phyloP scores from a whole-genome alignment of 306 rosid species.

The Phaseolus lunatus region DNA sequence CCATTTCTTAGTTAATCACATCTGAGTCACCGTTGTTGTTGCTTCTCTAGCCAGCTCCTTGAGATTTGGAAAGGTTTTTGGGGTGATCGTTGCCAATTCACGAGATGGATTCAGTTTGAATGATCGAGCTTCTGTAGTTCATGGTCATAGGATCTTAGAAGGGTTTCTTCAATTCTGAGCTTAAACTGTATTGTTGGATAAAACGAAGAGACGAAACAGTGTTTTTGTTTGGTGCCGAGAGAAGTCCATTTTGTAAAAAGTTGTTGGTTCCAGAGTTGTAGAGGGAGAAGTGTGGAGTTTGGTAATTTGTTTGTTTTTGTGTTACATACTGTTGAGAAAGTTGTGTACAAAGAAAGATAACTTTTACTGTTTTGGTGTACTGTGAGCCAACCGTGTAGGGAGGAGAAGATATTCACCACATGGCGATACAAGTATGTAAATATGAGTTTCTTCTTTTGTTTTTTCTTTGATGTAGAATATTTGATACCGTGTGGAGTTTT shows the following conservation, averaged over 20 bases:
- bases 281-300: conserved; percentile 11
- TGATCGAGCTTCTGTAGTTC: not conserved
- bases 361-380: conserved; percentile 3
- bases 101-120: conserved; percentile 20
- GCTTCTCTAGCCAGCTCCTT: not conserved
- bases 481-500: conserved; percentile 1
- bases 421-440: conserved; percentile 60
- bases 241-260: not conserved
- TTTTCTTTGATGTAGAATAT: not conserved
- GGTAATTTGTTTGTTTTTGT: conserved; percentile 17
- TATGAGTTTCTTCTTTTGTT: conserved; percentile 24
- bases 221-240: conserved; percentile 13
- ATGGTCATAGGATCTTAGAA: conserved; percentile 23
- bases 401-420: conserved; percentile 39
- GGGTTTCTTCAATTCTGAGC: conserved; percentile 26
- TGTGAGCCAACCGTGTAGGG: not conserved
- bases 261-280: not conserved
- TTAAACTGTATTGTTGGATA: not conserved
- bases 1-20: conserved; percentile 5
- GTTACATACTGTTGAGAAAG: conserved; percentile 1
- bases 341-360: conserved; percentile 8
- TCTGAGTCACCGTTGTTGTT: not conserved
- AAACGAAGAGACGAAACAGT: not conserved
- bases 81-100: not conserved
- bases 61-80: not conserved